phyloP scores from a whole-genome alignment of 495 filamentous ascomycete genomes.

The Chaetomium fimeti region DNA sequence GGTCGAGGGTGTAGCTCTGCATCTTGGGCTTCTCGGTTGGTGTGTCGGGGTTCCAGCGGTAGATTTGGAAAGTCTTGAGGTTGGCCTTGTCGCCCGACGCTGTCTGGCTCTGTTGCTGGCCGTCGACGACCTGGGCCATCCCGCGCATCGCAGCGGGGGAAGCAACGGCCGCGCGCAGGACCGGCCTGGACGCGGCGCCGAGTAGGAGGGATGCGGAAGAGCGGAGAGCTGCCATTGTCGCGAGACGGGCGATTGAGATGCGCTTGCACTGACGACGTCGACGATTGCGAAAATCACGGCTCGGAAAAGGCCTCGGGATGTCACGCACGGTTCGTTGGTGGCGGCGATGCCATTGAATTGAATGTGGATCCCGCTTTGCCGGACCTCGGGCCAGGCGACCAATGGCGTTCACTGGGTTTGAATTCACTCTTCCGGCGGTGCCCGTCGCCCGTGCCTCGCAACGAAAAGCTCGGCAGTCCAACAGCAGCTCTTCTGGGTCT shows the following conservation, averaged over 20 bases:
- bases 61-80: slow-evolving; percentile 95
- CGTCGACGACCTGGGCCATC: slow-evolving; percentile 49
- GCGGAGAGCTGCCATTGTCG: slow-evolving; percentile 76
- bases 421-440: background rate
- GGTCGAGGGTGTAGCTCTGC: slow-evolving; percentile 89
- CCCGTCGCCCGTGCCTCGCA: background rate
- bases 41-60: slow-evolving; percentile 95
- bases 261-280: slow-evolving; percentile 17
- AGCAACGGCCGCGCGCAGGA: slow-evolving; percentile 45
- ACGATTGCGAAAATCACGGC: slow-evolving; percentile 1
- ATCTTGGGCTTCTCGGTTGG: slow-evolving; percentile 89
- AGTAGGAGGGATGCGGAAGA: slow-evolving; percentile 62
- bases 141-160: slow-evolving; percentile 42
- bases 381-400: background rate
- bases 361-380: background rate
- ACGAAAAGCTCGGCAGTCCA: no score
- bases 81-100: slow-evolving; percentile 53
- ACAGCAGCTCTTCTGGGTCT: no score
- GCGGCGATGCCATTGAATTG: slow-evolving; percentile 26
- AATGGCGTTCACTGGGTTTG: background rate
- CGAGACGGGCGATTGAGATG: slow-evolving; percentile 20
- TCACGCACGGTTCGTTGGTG: slow-evolving; percentile 20
- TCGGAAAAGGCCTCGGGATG: slow-evolving; percentile 28
- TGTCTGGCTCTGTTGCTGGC: slow-evolving; percentile 32
- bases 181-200: slow-evolving; percentile 50